Percentiles rank a stretch among this genome's conserved stretches.
Evolutionary conservation across 192 early-diverging fungal species (phyloP).

Genomic region (Coemansia sp.): DNA sequence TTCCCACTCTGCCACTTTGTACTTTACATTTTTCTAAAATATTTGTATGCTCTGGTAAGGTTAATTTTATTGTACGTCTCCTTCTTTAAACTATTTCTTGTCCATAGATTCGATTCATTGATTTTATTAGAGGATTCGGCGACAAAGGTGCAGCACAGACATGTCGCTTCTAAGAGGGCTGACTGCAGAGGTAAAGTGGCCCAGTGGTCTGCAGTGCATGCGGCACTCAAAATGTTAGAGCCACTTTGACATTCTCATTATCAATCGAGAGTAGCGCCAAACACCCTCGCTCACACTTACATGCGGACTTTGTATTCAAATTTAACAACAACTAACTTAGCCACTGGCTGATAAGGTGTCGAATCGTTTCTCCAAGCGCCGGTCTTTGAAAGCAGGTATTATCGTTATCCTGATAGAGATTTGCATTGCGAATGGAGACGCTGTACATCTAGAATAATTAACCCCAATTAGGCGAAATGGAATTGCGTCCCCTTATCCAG

Average conservation of each 20-base stretch:
- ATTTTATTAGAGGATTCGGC: neutral
- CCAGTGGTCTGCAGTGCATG: conserved; percentile 1
- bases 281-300: neutral
- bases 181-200: neutral
- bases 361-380: neutral
- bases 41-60: neutral
- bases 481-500: neutral
- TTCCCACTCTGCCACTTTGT: neutral
- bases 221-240: neutral
- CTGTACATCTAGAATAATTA: neutral
- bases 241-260: neutral
- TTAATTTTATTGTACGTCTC: neutral
- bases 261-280: neutral
- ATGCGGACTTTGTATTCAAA: neutral
- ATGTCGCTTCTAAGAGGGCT: neutral
- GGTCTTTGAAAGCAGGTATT: neutral
- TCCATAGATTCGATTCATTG: neutral
- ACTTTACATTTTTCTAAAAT: neutral
- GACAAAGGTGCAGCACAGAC: neutral
- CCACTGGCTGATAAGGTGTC: neutral
- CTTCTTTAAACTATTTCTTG: neutral
- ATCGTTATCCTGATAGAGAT: neutral
- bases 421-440: neutral
- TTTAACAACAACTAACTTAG: neutral
- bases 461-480: neutral